These are phyloP conservation scores for Exobasidium rhododendri DNA, from an alignment of 1,284 basidiomycete genomes.

Conservation along the genomic window DNA sequence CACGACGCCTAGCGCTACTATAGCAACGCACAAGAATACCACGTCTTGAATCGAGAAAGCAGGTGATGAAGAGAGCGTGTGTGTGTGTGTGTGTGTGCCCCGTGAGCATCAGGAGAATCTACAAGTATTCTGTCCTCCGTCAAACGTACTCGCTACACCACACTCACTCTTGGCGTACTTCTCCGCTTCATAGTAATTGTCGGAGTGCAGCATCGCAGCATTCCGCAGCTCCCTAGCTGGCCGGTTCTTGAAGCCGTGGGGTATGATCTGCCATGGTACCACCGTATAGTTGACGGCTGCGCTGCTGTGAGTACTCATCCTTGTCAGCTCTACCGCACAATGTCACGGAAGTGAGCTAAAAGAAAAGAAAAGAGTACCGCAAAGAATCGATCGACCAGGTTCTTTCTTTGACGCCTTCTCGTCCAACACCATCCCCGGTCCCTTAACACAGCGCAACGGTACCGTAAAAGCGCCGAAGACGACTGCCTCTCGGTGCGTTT, in stretches of 20 bases:
- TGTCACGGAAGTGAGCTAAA: too few species aligned
- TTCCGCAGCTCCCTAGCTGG: neutral
- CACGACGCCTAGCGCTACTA: neutral
- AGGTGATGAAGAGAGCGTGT: neutral
- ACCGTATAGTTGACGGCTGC: neutral
- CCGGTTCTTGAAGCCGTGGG: slow-evolving; percentile 6
- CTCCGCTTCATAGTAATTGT: slow-evolving; percentile 6
- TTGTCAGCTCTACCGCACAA: too few species aligned
- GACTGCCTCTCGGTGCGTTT: too few species aligned
- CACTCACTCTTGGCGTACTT: slow-evolving; percentile 1
- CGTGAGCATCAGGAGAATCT: too few species aligned
- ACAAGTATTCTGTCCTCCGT: neutral
- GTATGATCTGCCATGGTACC: neutral
- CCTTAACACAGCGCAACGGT: too few species aligned
- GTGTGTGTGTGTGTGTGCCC: too few species aligned
- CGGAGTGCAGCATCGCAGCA: slow-evolving; percentile 11
- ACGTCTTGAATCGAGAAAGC: neutral
- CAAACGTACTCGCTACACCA: neutral
- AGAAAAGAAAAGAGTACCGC: too few species aligned
- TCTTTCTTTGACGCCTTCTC: too few species aligned
- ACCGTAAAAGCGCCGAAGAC: too few species aligned
- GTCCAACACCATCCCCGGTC: too few species aligned
- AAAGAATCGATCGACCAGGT: too few species aligned
- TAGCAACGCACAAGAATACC: neutral
- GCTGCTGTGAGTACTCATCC: neutral